These are phyloP conservation scores for Bathelium albidoporum DNA, from an alignment of 495 filamentous ascomycete species.

Conservation along the genomic window DNA sequence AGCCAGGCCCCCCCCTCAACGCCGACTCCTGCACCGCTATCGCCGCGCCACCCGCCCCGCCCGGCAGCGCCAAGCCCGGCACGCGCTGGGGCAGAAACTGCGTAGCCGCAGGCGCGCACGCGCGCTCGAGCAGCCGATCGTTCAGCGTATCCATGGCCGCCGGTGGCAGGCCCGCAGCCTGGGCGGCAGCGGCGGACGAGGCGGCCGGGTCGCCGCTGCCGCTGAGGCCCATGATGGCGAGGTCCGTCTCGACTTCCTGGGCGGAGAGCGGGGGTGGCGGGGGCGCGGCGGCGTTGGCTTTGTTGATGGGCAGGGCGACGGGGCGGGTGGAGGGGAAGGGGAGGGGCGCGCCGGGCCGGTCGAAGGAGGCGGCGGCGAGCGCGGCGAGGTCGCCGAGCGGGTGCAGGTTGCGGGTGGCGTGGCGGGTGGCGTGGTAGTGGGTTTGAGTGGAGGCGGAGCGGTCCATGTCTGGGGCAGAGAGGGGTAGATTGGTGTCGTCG, in stretches of 20 bases:
- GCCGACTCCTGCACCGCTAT: background rate
- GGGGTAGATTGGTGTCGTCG: conserved; percentile 11
- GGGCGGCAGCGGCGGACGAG: background rate
- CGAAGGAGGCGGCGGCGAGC: conserved; percentile 10
- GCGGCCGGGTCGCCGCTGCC: conserved; percentile 10
- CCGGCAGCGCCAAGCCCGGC: conserved; percentile 12
- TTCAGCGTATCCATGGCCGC: conserved; percentile 14
- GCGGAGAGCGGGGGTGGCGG: conserved; percentile 23
- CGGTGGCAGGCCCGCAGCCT: background rate
- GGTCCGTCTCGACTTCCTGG: conserved; percentile 30
- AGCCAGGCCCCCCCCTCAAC: background rate
- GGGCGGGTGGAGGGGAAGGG: conserved; percentile 20
- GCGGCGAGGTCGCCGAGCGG: conserved; percentile 22
- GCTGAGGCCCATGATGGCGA: conserved; percentile 27
- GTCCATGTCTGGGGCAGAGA: conserved; percentile 29
- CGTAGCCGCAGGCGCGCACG: background rate
- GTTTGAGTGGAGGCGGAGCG: conserved; percentile 24
- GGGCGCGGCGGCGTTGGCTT: conserved; percentile 24
- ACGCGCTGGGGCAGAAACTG: background rate
- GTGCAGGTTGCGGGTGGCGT: conserved; percentile 23
- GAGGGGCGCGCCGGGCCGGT: conserved; percentile 20
- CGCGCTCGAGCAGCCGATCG: conserved; percentile 17
- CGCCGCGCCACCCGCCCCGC: conserved; percentile 10
- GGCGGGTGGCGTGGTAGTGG: conserved; percentile 25
- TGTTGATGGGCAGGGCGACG: conserved; percentile 21